These are phyloP conservation scores for Pyrenophora seminiperda DNA, from an alignment of 2,329 filamentous ascomycete genomes.

Conservation along the genomic window DNA sequence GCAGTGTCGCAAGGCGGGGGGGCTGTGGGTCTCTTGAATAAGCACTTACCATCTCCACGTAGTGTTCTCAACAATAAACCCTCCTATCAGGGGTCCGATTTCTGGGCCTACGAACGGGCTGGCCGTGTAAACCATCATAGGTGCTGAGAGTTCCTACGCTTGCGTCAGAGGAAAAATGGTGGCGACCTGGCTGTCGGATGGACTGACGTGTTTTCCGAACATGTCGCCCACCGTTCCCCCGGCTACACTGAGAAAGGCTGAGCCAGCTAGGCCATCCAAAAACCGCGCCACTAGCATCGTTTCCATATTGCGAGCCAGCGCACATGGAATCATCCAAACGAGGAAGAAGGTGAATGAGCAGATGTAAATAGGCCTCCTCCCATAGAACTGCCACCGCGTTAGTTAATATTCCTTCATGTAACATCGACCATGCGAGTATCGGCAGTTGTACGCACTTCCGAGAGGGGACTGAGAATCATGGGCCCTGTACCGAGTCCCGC, in stretches of 20 bases:
- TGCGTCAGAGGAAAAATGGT: constrained; percentile 12
- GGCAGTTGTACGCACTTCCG: constrained; percentile 47
- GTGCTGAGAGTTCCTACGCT: constrained; percentile 66
- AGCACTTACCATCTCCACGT: constrained; percentile 60
- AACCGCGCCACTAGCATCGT: constrained; percentile 81
- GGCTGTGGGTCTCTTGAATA: constrained; percentile 11
- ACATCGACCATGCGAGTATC: not conserved
- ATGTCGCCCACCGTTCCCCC: constrained; percentile 82
- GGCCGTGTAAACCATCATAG: constrained; percentile 76
- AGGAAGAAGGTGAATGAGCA: constrained; percentile 74
- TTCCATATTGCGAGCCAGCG: constrained; percentile 78
- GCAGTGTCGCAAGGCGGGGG: constrained; percentile 12
- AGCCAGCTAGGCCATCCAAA: constrained; percentile 73
- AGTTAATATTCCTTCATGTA: not conserved
- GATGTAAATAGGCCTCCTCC: constrained; percentile 80
- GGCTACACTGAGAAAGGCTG: constrained; percentile 68
- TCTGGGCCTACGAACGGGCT: constrained; percentile 61
- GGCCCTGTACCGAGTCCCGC: constrained; percentile 68
- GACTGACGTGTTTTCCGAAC: constrained; percentile 44
- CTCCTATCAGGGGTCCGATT: constrained; percentile 67
- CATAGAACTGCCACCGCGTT: constrained; percentile 67
- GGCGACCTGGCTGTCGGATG: not conserved
- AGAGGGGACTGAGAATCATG: constrained; percentile 62
- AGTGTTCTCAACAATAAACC: constrained; percentile 79
- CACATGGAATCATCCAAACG: constrained; percentile 80